Evolutionary conservation across 2,329 filamentous ascomycete genomes (phyloP).

Genomic region (Cercospora zeina): DNA sequence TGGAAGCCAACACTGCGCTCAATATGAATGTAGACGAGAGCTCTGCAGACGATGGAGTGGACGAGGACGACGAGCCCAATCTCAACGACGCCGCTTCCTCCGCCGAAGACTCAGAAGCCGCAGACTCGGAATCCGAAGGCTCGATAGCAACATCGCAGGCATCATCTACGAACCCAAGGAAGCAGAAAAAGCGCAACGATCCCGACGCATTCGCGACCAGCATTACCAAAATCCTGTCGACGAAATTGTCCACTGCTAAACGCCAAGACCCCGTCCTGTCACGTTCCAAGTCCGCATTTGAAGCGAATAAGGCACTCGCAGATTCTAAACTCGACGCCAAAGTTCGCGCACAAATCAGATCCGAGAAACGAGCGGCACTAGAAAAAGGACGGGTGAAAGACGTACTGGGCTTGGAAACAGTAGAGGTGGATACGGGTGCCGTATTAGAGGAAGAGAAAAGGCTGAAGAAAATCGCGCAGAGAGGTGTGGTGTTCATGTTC

Average conservation of each 20-base stretch:
- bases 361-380: conserved; percentile 73
- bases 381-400: conserved; percentile 89
- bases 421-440: conserved; percentile 50
- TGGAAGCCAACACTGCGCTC: conserved; percentile 28
- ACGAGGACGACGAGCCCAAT: conserved; percentile 46
- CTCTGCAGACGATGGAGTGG: conserved; percentile 39
- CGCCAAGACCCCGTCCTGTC: conserved; percentile 89
- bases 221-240: conserved; percentile 86
- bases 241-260: conserved; percentile 79
- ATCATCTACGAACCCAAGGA: conserved; percentile 24
- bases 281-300: conserved; percentile 71
- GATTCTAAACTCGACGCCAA: conserved; percentile 79
- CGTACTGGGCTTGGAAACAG: conserved; percentile 67
- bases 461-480: conserved; percentile 82
- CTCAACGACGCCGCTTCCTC: conserved; percentile 17
- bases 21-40: conserved; percentile 27
- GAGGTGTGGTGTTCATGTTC: conserved; percentile 93
- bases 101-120: conserved; percentile 25
- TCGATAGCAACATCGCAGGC: conserved; percentile 35
- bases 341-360: conserved; percentile 73
- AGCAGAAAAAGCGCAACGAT: conserved; percentile 83
- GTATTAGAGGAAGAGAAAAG: conserved; percentile 72
- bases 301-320: conserved; percentile 69
- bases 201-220: conserved; percentile 87
- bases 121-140: conserved; percentile 38